Percentiles rank a stretch among this genome's conserved stretches.
These are phyloP conservation scores for Croton setiger DNA, from an alignment of 441 rosid species.

Conservation along the genomic window DNA sequence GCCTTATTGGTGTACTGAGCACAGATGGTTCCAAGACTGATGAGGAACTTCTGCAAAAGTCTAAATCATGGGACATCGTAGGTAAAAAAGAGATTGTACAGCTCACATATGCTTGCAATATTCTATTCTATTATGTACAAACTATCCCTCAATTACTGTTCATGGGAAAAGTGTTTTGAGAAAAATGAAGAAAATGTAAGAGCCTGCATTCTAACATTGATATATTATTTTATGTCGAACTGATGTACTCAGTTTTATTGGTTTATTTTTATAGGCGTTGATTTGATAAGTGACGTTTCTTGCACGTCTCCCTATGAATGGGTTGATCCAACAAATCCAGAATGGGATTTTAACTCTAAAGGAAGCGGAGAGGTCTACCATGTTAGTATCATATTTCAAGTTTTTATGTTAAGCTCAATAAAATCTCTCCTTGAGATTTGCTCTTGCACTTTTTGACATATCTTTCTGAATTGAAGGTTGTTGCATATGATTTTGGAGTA, in stretches of 20 bases:
- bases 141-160: no score
- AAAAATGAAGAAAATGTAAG: no score
- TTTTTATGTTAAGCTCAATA: constrained; percentile 10
- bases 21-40: constrained; percentile 70
- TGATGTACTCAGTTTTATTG: constrained; percentile 3
- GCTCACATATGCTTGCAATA: constrained; percentile 2
- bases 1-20: constrained; percentile 84
- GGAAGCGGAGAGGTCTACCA: constrained; percentile 42
- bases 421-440: constrained; percentile 13
- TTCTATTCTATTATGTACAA: no score
- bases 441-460: constrained; percentile 18
- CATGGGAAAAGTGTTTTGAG: no score
- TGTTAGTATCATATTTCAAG: constrained; percentile 41
- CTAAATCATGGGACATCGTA: constrained; percentile 83
- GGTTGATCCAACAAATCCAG: constrained; percentile 61
- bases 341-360: constrained; percentile 67
- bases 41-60: constrained; percentile 68
- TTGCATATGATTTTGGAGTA: constrained; percentile 90
- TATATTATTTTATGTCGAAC: constrained; percentile 2
- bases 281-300: constrained; percentile 81
- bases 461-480: constrained; percentile 44
- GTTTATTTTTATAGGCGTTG: constrained; percentile 52
- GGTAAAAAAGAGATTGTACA: constrained; percentile 40
- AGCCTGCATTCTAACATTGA: no score
- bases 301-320: constrained; percentile 75